Evolutionary conservation across 2,329 filamentous ascomycete genomes (phyloP).

Genomic region (Teratosphaeria pseudoeucalypti): DNA sequence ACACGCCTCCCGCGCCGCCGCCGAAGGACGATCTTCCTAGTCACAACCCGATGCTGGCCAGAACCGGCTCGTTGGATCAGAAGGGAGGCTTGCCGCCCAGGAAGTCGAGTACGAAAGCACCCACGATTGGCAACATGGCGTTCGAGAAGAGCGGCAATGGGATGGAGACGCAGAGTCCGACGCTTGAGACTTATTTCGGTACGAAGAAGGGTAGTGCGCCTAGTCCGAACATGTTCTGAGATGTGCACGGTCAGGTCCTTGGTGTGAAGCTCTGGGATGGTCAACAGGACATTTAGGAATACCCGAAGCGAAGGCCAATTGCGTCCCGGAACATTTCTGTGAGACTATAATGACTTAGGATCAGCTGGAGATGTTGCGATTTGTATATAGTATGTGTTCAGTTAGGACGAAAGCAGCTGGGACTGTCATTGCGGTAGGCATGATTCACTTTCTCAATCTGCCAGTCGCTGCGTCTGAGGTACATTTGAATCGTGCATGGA

Average conservation of each 20-base stretch:
- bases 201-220: neutral
- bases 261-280: neutral
- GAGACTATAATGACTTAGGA: neutral
- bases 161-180: neutral
- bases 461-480: too few species aligned
- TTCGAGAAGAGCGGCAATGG: neutral
- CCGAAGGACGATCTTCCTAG: constrained; percentile 5
- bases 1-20: constrained; percentile 4
- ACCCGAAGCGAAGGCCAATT: neutral
- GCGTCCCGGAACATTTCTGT: neutral
- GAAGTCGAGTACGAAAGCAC: neutral
- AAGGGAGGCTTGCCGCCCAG: neutral
- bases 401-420: too few species aligned
- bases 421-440: too few species aligned
- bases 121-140: neutral
- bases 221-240: neutral
- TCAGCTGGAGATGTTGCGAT: too few species aligned
- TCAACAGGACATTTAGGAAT: neutral
- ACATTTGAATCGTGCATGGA: too few species aligned
- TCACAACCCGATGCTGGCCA: neutral
- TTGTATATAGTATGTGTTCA: too few species aligned
- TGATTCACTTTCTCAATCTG: too few species aligned
- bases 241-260: neutral
- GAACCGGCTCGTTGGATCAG: neutral
- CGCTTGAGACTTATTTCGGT: neutral